Base-by-base conservation (phyloP, 345 rosid species). In the Turritis glabra region DNA sequence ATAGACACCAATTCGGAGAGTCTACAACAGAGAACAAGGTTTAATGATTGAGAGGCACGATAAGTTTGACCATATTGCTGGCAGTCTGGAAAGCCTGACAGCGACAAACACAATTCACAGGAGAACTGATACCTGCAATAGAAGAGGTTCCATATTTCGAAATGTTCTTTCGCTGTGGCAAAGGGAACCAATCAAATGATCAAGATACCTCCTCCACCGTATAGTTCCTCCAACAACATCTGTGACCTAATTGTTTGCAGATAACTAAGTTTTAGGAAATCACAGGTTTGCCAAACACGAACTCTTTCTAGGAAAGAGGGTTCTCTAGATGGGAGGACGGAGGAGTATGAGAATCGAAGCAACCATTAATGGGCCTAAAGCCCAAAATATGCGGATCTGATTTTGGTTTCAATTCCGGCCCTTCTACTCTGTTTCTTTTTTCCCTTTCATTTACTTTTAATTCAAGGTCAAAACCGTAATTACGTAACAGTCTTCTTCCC, bases 161-260 rank as follows among this genome's bases (percentile, higher is more conserved):
- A 94, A 89, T 41, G 79, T 80, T 13, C 78, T 81, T 71, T 87
- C 84, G 15, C 85, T 90, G 81, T 90, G 90, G 83, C 93, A 87
- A 64, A 94, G 51, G 7, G 88, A 86, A 77, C 86, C 79, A 76
- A 94, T 94, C 65, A 91, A 71, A 77, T 94, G 88, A 84, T 94
- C 98, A 76, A 94, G 97, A 81, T 79, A 94, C 80, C 91, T 85
- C 86, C 96, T 87, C 98, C 98, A 94, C 5, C 98, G 87, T 74
- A 91, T 90, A 63, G 98, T 88, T 73, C 98, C 98, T 71, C 98
- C 97, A 84, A 91, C 97, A 65, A 94, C 84, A 17, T 88, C 96
- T 0, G 98, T 91, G 52, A 94, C 98, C 98, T 91, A 81, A 55
- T 38, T 21, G 27, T 74, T 71, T 48, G 51, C 73, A 71, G 9